Base-by-base conservation (phyloP, 495 filamentous ascomycete genomes). In the Pyronema domesticum region DNA sequence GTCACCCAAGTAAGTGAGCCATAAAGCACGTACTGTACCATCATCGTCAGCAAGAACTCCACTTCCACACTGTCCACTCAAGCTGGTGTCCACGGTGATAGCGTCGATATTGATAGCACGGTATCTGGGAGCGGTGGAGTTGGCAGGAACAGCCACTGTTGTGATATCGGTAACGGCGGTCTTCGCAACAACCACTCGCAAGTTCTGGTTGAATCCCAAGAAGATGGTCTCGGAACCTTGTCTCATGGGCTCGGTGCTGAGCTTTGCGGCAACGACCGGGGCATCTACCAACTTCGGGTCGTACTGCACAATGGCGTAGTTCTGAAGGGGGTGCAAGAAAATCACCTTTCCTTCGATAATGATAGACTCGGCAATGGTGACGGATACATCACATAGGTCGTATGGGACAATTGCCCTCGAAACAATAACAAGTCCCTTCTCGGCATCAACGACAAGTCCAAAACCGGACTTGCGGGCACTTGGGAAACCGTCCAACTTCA, bases 281-380 rank as follows among this genome's bases (percentile, higher is more conserved):
- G 93, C 91, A 60, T 93, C 77, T 44, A 96, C 93, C 1, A 99
- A 78, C 36, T 75, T 80, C 1, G 93, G 84, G 67, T 99, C 91
- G 65, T 96, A 99, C 68, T 93, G 83, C 54, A 99, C 77, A 61
- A 99, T 82, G 57, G 81, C 82, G 69, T 95, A 99, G 67, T 99
- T 99, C 65, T 95, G 93, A 34, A 96, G 72, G n/a, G 91, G 91
- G 68, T 99, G 91, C 71, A 99, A 75, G 73, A 99, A 99, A 17
- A 95, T 73, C 13, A 99, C 84, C 67, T 93, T 95, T 55, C 84
- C 91, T 54, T 84, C 82, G 13, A 96, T 84, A 52, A 95, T 85
- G 61, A 96, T 83, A 11, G 87, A 94, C 62, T 99, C 93, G 13
- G 91, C 91, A 53, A 99, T 86, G 6, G 88, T 95, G 65, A 96